Base-by-base conservation (phyloP, 106 monocot species). In the Dendrobium officinale region DNA sequence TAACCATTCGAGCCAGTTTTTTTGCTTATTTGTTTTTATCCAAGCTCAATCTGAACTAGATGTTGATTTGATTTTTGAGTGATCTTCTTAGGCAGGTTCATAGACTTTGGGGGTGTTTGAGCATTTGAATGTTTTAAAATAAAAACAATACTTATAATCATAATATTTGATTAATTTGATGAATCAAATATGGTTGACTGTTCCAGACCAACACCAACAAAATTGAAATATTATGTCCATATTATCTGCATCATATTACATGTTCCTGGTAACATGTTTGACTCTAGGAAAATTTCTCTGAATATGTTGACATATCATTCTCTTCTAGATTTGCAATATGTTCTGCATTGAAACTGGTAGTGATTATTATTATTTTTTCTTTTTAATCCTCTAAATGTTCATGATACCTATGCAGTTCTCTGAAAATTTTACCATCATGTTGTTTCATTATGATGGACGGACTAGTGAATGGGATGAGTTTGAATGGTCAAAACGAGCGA, bases 401-500 rank as follows among this genome's bases (percentile, higher is more conserved):
- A 6, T n/a, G 4, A 19, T 20, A 2, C 73, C 8, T 6, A 42
- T 87, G 73, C 87, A 90, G 87, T 90, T 90, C 80, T 90, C 90
- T 41, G 87, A 84, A 78, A 87, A 90, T 81, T 90, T 90, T 76
- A 85, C 85, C 19, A 85, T 90, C 84, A 51, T 90, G 47, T 80
- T 90, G 59, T 90, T 90, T 61, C 90, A 90, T 61, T 90, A 90
- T 81, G 90, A 90, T 79, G 87, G 87, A 15, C 82, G 83, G 55
- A 84, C 82, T 22, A 83, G 56, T 67, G 90, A 90, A 77, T 90
- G 90, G 90, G 85, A 90, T 70, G 87, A 90, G 55, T 81, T 90
- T 67, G 90, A 87, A 44, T 90, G 90, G 90, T 90, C 90, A 77
- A 90, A 90, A 75, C 77, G 85, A 47, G 90, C 87, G 41, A 87